Conservation (phyloP, 2,329 filamentous ascomycete species). For the Hypoxylon sp. region DNA sequence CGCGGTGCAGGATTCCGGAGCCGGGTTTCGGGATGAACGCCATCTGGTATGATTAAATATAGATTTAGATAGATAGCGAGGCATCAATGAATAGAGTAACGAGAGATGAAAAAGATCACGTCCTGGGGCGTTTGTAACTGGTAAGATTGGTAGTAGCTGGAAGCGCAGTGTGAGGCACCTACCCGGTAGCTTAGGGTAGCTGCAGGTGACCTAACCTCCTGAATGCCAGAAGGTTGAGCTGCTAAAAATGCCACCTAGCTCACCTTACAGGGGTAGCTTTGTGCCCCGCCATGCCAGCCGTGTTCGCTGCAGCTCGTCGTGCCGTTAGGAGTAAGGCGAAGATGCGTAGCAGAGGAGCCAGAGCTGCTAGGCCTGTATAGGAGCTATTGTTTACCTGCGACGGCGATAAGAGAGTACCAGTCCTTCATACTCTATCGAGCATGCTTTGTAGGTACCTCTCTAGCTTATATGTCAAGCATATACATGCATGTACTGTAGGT, state of each 20-base stretch:
- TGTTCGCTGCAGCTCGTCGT: background rate
- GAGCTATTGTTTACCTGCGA: slow-evolving; percentile 9
- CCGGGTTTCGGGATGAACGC: slow-evolving; percentile 96
- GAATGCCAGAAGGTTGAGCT: too few relatives aligned
- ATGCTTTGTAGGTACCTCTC: too few relatives aligned
- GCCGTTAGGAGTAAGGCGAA: background rate
- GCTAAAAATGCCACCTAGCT: too few relatives aligned
- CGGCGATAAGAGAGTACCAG: background rate
- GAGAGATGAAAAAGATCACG: too few relatives aligned
- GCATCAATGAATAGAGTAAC: too few relatives aligned
- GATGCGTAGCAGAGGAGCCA: background rate
- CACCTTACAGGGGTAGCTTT: slow-evolving; percentile 17
- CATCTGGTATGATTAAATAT: slow-evolving; percentile 82
- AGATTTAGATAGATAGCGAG: background rate
- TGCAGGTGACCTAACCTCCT: background rate
- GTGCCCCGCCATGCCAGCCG: slow-evolving; percentile 6
- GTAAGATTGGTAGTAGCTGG: slow-evolving; percentile 70
- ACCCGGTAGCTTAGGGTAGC: background rate
- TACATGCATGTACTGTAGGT: too few relatives aligned
- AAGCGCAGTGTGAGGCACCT: background rate
- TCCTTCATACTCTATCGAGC: too few relatives aligned
- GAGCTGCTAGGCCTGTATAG: too few relatives aligned
- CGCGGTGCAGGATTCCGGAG: slow-evolving; percentile 78
- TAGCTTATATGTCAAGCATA: too few relatives aligned
- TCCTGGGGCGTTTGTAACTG: too few relatives aligned